Evolutionary conservation across 2,329 filamentous ascomycete genomes (phyloP), one percentile per base, ranked within the genome.

Genomic region (Teratosphaeria viscida): DNA sequence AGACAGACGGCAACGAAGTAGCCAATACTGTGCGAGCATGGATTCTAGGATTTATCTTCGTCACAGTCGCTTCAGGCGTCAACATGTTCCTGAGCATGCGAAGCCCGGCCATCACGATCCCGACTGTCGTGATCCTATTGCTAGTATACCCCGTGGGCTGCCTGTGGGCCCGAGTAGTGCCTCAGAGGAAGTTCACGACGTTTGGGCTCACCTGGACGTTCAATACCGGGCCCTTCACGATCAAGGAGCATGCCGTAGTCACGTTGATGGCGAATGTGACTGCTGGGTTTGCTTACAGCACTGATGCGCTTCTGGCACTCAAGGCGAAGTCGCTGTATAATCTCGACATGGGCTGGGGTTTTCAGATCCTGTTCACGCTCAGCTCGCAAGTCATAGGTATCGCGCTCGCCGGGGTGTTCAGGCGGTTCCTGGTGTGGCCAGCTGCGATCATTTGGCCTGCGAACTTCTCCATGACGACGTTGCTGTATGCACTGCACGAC

Each of bases 401-500:
- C 71, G 86, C 89, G 2, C 90, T 95, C 70, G 90, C 90, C 56
- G 90, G 90, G 1, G 78, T 95, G 52, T 89, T 89, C 1, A 81
- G 90, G 59, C 84, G 88, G 55, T 94, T 91, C 71, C 80, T 95
- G 3, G 90, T 95, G 32, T 84, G 89, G 29, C 90, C 90, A 0
- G 89, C 88, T 62, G 89, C 89, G 61, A 95, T 95, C 88, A 90
- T 95, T 54, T 95, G 90, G 90, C 90, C 90, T 1, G 87, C 88
- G 26, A 95, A 90, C 0, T 78, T 95, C 57, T 91, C 92, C 81
- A 92, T 90, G 23, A 90, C 89, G 0, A 87, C 90, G 67, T 92
- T 95, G 88, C 94, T 95, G 68, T 86, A 85, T 2, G 92, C 89
- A 0, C 79, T 95, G 56, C 90, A 95, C 59, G 65, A 62, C 67